Percentiles rank a stretch among this genome's conserved stretches.
Evolutionary conservation across 169 alveolate genomes (phyloP).

Genomic region (Amoebophrya sp.): DNA sequence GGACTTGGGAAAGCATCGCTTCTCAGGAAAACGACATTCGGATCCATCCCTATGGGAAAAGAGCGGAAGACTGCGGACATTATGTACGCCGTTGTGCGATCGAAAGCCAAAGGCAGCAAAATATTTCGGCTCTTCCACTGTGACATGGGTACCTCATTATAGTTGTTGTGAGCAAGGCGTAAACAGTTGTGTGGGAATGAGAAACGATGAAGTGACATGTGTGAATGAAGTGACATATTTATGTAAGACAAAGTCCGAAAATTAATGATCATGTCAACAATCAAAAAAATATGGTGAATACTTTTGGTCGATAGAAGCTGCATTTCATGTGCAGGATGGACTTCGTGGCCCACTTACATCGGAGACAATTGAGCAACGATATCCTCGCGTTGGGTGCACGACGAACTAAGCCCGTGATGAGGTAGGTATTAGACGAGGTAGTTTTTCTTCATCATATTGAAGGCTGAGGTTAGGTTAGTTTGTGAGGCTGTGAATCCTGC

Average conservation of each 20-base stretch:
- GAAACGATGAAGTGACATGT: no score
- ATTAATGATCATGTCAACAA: no score
- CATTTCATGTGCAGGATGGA: conserved; percentile 13
- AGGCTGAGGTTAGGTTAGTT: no score
- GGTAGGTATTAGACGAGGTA: no score
- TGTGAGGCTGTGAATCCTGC: no score
- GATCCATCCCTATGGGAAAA: not conserved
- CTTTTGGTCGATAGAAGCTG: not conserved
- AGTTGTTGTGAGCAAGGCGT: no score
- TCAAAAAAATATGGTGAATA: no score
- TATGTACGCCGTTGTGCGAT: not conserved
- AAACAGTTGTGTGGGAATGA: no score
- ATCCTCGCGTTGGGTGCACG: conserved; percentile 32
- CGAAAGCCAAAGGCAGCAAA: not conserved
- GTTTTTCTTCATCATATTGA: no score
- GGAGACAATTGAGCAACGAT: conserved; percentile 20
- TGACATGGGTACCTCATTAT: not conserved
- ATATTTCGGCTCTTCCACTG: not conserved
- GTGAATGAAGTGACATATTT: no score
- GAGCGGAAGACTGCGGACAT: not conserved
- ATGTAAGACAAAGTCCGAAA: no score
- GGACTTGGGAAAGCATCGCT: not conserved
- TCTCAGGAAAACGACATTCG: not conserved
- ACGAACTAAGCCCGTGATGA: conserved; percentile 23
- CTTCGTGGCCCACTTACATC: conserved; percentile 18